Conservation (phyloP, 2,329 filamentous ascomycete species). For the Mariannaea elegans region DNA sequence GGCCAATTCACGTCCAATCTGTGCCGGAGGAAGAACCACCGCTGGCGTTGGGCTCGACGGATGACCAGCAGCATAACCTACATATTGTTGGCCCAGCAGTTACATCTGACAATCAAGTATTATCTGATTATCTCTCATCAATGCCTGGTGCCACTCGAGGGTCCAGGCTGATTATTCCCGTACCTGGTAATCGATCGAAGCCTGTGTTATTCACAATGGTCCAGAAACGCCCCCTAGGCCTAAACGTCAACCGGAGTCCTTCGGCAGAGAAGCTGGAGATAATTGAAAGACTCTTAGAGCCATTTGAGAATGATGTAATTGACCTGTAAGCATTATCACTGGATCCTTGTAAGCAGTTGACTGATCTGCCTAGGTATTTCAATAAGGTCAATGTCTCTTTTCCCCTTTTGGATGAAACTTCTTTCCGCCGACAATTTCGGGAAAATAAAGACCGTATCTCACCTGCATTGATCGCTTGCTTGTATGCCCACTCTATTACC, state of each 20-base stretch:
- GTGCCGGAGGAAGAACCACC: constrained; percentile 37
- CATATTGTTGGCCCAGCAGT: constrained; percentile 69
- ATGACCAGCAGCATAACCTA: constrained; percentile 52
- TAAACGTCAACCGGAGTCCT: constrained; percentile 48
- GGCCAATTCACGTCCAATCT: constrained; percentile 4
- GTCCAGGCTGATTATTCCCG: constrained; percentile 43
- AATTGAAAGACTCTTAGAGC: constrained; percentile 67
- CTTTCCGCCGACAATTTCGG: constrained; percentile 59
- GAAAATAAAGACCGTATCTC: constrained; percentile 59
- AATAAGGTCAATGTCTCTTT: constrained; percentile 65
- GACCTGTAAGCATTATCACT: constrained; percentile 47
- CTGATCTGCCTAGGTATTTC: constrained; percentile 34
- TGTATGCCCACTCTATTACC: constrained; percentile 66
- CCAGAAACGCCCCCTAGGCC: constrained; percentile 55
- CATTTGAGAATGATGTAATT: constrained; percentile 60
- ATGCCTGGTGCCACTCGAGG: constrained; percentile 42
- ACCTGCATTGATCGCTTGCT: constrained; percentile 63
- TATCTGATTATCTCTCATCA: constrained; percentile 63
- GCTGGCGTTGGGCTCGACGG: constrained; percentile 43
- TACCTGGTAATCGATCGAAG: constrained; percentile 42
- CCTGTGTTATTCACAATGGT: constrained; percentile 59
- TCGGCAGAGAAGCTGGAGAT: constrained; percentile 60
- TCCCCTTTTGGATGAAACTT: constrained; percentile 65
- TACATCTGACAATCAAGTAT: constrained; percentile 67
- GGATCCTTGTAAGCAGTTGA: not conserved